Conservation (phyloP, 805 yeast species). For the Yarrowia hollandica region DNA sequence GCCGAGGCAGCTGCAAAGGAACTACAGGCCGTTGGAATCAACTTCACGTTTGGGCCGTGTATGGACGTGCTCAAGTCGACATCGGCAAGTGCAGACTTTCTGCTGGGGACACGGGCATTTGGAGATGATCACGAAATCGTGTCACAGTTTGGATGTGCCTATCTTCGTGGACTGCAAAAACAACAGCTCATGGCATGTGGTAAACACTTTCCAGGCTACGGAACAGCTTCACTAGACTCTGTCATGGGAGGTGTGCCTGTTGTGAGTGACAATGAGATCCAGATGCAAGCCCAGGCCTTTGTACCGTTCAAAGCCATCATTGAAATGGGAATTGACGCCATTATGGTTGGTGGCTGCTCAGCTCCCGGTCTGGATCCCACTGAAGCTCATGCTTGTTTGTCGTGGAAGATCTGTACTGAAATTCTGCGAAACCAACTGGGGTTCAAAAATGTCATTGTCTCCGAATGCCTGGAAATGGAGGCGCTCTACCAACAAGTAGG, state of each 20-base stretch:
- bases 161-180: constrained; percentile 53
- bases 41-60: constrained; percentile 60
- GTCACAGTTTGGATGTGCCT: constrained; percentile 46
- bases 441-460: constrained; percentile 57
- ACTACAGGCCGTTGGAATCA: constrained; percentile 52
- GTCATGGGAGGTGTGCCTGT: constrained; percentile 60
- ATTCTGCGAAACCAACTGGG: constrained; percentile 52
- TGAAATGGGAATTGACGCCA: background rate
- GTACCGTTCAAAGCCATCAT: constrained; percentile 7
- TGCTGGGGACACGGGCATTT: constrained; percentile 40
- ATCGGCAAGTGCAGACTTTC: constrained; percentile 46
- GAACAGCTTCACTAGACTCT: constrained; percentile 59
- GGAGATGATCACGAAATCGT: constrained; percentile 15
- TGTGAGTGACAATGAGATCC: constrained; percentile 35
- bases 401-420: constrained; percentile 54
- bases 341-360: constrained; percentile 62
- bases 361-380: constrained; percentile 60
- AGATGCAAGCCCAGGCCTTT: constrained; percentile 15
- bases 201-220: constrained; percentile 68
- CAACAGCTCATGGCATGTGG: constrained; percentile 59
- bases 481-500: constrained; percentile 64
- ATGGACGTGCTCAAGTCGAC: constrained; percentile 59
- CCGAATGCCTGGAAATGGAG: constrained; percentile 65
- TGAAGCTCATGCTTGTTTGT: constrained; percentile 63
- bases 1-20: constrained; percentile 7